Base-by-base conservation (phyloP, 2,329 filamentous ascomycete genomes). In the Talaromyces piceae region DNA sequence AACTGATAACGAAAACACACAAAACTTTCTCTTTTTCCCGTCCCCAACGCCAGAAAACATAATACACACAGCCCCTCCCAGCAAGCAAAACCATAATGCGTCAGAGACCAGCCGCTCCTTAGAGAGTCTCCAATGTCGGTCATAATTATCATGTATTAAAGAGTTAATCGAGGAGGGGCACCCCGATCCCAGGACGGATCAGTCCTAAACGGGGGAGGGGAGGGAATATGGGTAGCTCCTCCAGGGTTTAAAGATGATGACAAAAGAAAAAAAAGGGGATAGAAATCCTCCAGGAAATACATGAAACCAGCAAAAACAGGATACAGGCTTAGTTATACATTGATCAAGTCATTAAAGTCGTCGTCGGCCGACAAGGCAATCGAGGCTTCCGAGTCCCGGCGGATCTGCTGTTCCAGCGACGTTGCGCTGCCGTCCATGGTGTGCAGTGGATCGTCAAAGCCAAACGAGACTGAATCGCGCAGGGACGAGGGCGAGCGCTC, bases 331-430 rank as follows among this genome's bases (percentile, higher is more conserved):
- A 30, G 13, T 61, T 50, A 63, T 22, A 64, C 62, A 47, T 67
- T 67, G 54, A 67, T 64, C 51, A 67, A 52, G 45, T 67, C 62
- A 23, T 66, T 63, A 53, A 67, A 67, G 13, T 56, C 56, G 25
- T 67, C 64, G 23, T 65, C 63, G 2, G 61, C 52, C 11, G 62
- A 63, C 50, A 67, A 61, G 2, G 59, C 56, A 13, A 66, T 51
- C 3, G 64, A 61, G 0, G 58, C 55, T 31, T 64, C 62, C 4
- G 64, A 64, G 23, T 63, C 61, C 1, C 63, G 59, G 7, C 62
- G 63, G 28, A 66, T 49, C 54, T 64, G 60, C 47, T 65, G 63
- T 41, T 65, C 62, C 41, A 64, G 54, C 2, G 57, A 54, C 2
- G 55, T 55, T 2, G 57, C 56, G 48, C n/a, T n/a, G n/a, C 52